These are phyloP conservation scores for Acephala macrosclerotiorum DNA, from an alignment of 2,329 filamentous ascomycete genomes.

Conservation along the genomic window DNA sequence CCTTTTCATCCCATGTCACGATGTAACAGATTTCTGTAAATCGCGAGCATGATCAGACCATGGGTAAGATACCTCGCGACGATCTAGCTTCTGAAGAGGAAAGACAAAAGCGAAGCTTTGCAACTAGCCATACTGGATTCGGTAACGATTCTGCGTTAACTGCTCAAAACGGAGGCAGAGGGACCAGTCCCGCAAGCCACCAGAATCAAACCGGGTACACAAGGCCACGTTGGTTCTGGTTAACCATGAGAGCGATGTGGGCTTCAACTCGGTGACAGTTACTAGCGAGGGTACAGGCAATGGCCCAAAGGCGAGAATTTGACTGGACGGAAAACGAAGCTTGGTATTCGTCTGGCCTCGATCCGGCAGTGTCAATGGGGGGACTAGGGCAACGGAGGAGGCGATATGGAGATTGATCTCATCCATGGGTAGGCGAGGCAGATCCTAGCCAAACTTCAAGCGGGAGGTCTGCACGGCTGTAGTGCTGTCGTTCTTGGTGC, in stretches of 20 bases:
- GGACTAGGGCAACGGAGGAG: not conserved
- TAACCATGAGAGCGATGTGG: not conserved
- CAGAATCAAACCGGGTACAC: not conserved
- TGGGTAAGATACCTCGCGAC: not conserved
- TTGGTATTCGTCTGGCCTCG: not conserved
- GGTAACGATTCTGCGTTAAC: not conserved
- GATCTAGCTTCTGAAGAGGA: conserved; percentile 2
- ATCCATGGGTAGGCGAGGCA: conserved; percentile 4
- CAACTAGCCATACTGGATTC: not conserved
- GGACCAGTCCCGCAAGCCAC: conserved; percentile 5
- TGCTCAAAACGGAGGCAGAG: not conserved
- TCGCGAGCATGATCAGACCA: not conserved
- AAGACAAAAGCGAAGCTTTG: not conserved
- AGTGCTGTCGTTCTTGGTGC: conserved; percentile 28
- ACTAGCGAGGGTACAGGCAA: not conserved
- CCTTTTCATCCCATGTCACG: not conserved
- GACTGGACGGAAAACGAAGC: conserved; percentile 7
- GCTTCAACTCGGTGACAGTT: conserved; percentile 1
- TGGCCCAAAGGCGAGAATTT: not conserved
- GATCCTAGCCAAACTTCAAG: conserved; percentile 7
- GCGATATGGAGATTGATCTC: conserved; percentile 1
- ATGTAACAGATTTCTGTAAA: not conserved
- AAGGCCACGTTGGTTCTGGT: conserved; percentile 5
- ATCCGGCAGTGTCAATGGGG: not conserved
- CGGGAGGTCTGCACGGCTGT: conserved; percentile 3